phyloP scores from a whole-genome alignment of 306 rosid genomes.

The Trichosanthes truncata region DNA sequence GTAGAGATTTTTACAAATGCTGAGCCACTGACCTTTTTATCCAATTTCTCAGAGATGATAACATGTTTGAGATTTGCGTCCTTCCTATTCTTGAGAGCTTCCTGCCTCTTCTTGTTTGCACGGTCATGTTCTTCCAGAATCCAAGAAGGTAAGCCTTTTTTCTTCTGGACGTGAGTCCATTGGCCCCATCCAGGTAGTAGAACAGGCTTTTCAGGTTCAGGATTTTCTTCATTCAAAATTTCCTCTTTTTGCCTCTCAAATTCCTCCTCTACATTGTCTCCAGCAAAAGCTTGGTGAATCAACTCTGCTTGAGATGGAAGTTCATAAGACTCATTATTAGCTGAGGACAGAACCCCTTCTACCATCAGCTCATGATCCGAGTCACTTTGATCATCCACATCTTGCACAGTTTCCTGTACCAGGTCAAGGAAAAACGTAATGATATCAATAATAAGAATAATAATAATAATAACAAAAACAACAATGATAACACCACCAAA shows the following conservation, averaged over 20 bases:
- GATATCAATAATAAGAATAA: background rate
- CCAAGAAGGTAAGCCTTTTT: conserved; percentile 81
- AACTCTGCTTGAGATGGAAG: conserved; percentile 95
- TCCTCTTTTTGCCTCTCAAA: conserved; percentile 68
- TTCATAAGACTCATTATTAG: conserved; percentile 42
- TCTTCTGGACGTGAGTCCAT: conserved; percentile 75
- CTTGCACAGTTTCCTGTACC: conserved; percentile 34
- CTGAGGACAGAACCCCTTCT: conserved; percentile 58
- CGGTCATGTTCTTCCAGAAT: conserved; percentile 64
- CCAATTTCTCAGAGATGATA: conserved; percentile 71
- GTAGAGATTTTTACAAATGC: background rate
- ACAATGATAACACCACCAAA: background rate
- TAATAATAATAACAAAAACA: background rate
- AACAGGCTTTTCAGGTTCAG: conserved; percentile 80
- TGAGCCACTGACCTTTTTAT: conserved; percentile 61
- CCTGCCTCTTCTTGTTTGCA: conserved; percentile 66
- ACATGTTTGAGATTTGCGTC: conserved; percentile 76
- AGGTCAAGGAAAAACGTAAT: conserved; percentile 14
- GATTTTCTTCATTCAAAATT: conserved; percentile 65
- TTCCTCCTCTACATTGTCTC: conserved; percentile 82
- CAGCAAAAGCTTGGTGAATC: conserved; percentile 71
- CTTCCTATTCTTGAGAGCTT: conserved; percentile 59
- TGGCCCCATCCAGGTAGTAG: conserved; percentile 97
- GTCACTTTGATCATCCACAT: conserved; percentile 49
- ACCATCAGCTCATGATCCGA: conserved; percentile 68